Percentiles rank a stretch among this genome's conserved stretches.
phyloP scores from a whole-genome alignment of 208 protist species.

The Novymonas esmeraldas region DNA sequence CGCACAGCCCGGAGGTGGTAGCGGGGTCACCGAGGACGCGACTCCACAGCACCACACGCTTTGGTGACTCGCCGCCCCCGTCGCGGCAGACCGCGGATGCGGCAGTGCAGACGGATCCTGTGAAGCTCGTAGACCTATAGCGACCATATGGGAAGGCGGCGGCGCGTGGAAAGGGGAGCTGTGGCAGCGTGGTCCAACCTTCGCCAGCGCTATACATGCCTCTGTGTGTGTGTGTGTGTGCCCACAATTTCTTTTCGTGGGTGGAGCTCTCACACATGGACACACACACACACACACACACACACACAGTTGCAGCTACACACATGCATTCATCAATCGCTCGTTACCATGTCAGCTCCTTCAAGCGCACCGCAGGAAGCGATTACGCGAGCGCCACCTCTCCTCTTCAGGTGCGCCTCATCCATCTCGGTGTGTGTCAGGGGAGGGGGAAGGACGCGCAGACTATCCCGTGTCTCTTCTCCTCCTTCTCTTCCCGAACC shows the following conservation, averaged over 20 bases:
- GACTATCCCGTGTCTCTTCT: too few species aligned
- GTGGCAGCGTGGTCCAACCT: not conserved
- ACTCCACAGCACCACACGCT: not conserved
- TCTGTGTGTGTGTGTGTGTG: constrained; percentile 3
- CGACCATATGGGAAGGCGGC: not conserved
- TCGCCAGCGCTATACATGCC: too few species aligned
- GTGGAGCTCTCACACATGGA: not conserved
- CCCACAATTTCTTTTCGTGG: not conserved
- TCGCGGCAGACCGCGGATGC: constrained; percentile 29
- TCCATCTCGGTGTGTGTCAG: too few species aligned
- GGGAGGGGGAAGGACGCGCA: too few species aligned
- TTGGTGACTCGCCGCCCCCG: not conserved
- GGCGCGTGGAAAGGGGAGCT: not conserved
- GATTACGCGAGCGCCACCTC: too few species aligned
- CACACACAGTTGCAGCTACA: too few species aligned
- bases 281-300: not conserved
- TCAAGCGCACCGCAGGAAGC: too few species aligned
- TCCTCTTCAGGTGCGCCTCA: too few species aligned
- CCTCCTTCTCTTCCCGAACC: too few species aligned
- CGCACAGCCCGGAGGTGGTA: not conserved
- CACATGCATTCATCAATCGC: too few species aligned
- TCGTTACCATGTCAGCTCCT: too few species aligned
- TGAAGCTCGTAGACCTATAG: constrained; percentile 51
- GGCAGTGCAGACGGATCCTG: constrained; percentile 65
- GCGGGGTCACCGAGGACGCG: not conserved